Conservation (phyloP, 2,329 filamentous ascomycete genomes). For the Coniochaeta ligniaria region DNA sequence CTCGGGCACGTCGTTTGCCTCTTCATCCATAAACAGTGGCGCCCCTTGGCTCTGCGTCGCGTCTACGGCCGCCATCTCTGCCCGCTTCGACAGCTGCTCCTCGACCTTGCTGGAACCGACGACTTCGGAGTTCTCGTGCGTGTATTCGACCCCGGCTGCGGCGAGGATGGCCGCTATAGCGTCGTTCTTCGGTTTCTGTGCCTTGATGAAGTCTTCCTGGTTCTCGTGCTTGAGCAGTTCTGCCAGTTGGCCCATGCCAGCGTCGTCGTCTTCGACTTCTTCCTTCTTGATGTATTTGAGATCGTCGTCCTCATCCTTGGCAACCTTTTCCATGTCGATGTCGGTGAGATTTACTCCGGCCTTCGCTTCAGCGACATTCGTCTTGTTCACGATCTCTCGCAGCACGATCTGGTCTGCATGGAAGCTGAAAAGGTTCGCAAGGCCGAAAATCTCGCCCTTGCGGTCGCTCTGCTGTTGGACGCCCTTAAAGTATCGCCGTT, state of each 20-base stretch:
- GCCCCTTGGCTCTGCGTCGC: conserved; percentile 17
- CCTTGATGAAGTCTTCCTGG: conserved; percentile 26
- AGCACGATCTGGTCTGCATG: conserved; percentile 73
- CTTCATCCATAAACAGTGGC: conserved; percentile 46
- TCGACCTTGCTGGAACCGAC: conserved; percentile 91
- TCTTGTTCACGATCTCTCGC: conserved; percentile 96
- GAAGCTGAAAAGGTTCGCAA: conserved; percentile 80
- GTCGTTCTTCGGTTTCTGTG: conserved; percentile 48
- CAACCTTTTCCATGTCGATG: conserved; percentile 60
- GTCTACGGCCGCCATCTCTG: conserved; percentile 51
- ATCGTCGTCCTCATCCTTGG: conserved; percentile 42
- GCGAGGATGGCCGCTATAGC: conserved; percentile 84
- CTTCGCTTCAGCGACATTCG: conserved; percentile 89
- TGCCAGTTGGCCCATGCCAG: conserved; percentile 67
- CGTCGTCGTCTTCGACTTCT: conserved; percentile 37
- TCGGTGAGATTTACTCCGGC: conserved; percentile 76
- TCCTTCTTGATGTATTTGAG: conserved; percentile 36
- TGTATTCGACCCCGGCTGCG: conserved; percentile 85
- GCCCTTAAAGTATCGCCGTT: conserved; percentile 91
- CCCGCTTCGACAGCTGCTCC: conserved; percentile 70
- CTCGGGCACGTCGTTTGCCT: conserved; percentile 26
- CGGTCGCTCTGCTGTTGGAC: conserved; percentile 77
- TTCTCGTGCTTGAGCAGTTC: conserved; percentile 45
- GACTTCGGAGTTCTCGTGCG: conserved; percentile 93
- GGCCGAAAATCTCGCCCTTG: conserved; percentile 90